A percentile compares a stretch with the other conserved stretches of the same genome.
phyloP scores from a whole-genome alignment of 2,329 filamentous ascomycete species.

The Aureobasidium sp. region DNA sequence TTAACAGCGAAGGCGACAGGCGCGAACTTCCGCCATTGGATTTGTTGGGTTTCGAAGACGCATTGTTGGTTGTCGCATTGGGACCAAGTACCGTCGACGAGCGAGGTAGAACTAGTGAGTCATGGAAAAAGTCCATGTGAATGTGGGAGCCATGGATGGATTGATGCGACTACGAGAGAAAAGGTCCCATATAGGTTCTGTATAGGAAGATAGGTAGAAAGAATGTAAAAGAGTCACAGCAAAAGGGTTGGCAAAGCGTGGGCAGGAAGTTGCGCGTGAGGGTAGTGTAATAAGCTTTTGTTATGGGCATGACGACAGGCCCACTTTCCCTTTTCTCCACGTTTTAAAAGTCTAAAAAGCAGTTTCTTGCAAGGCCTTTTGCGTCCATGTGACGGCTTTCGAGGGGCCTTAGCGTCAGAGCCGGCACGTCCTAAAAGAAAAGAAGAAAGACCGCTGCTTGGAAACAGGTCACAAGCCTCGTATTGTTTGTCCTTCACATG shows the following conservation, averaged over 20 bases:
- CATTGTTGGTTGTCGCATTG: background rate
- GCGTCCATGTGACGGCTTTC: background rate
- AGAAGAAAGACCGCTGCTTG: background rate
- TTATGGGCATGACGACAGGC: conserved; percentile 6
- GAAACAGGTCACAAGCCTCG: background rate
- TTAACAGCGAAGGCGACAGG: background rate
- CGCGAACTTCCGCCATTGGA: background rate
- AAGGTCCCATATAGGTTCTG: background rate
- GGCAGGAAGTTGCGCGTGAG: background rate
- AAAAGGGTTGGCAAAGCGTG: background rate
- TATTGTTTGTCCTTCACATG: background rate
- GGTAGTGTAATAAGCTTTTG: background rate
- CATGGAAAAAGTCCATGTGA: conserved; percentile 17
- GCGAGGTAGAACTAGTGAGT: conserved; percentile 13
- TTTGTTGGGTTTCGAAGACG: background rate
- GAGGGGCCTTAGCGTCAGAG: background rate
- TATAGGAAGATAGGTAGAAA: background rate
- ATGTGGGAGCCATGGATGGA: conserved; percentile 8
- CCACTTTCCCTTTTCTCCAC: conserved; percentile 3
- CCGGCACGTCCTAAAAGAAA: background rate
- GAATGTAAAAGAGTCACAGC: background rate
- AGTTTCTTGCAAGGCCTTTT: background rate
- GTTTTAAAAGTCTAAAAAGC: background rate
- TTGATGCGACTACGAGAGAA: background rate
- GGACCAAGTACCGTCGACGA: background rate